A percentile compares a stretch with the other conserved stretches of the same genome.
These are phyloP conservation scores for Moricandia moricandioides DNA, from an alignment of 345 rosid genomes.

Conservation along the genomic window DNA sequence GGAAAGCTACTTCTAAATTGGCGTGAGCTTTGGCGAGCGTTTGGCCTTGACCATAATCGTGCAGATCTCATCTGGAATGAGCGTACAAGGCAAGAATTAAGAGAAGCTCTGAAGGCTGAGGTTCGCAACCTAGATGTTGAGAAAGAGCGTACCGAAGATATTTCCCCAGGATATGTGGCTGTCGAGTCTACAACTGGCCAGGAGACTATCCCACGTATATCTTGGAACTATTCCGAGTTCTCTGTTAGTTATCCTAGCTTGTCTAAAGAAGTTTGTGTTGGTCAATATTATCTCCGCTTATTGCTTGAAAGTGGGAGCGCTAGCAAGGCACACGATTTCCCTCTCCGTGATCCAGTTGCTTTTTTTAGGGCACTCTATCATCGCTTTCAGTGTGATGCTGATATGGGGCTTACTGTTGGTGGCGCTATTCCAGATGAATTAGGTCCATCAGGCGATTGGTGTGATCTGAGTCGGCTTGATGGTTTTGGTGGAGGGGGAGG, in stretches of 20 bases:
- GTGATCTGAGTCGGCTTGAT: slow-evolving; percentile 96
- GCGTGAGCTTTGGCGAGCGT: slow-evolving; percentile 98
- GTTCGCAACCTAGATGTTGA: slow-evolving; percentile 95
- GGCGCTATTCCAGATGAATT: slow-evolving; percentile 96
- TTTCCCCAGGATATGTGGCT: slow-evolving; percentile 71
- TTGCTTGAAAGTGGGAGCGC: slow-evolving; percentile 90
- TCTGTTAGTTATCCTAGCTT: slow-evolving; percentile 85
- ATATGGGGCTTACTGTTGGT: slow-evolving; percentile 89
- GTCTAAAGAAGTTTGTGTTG: slow-evolving; percentile 98
- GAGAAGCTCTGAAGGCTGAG: slow-evolving; percentile 96
- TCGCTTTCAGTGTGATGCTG: slow-evolving; percentile 96
- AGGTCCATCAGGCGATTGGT: slow-evolving; percentile 98
- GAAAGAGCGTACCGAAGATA: slow-evolving; percentile 96
- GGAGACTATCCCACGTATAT: slow-evolving; percentile 76
- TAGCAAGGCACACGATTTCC: slow-evolving; percentile 96
- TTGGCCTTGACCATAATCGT: slow-evolving; percentile 97
- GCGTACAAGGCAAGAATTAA: slow-evolving; percentile 94
- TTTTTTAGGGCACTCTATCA: slow-evolving; percentile 98
- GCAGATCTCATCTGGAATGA: slow-evolving; percentile 99
- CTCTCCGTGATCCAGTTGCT: slow-evolving; percentile 94
- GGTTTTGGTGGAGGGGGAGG: slow-evolving; percentile 99
- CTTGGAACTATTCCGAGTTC: slow-evolving; percentile 99
- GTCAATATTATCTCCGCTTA: slow-evolving; percentile 95
- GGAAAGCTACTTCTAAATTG: slow-evolving; percentile 91
- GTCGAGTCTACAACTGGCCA: slow-evolving; percentile 57